phyloP scores from a whole-genome alignment of 2,329 filamentous ascomycete genomes.

The Chaetomium sp. region DNA sequence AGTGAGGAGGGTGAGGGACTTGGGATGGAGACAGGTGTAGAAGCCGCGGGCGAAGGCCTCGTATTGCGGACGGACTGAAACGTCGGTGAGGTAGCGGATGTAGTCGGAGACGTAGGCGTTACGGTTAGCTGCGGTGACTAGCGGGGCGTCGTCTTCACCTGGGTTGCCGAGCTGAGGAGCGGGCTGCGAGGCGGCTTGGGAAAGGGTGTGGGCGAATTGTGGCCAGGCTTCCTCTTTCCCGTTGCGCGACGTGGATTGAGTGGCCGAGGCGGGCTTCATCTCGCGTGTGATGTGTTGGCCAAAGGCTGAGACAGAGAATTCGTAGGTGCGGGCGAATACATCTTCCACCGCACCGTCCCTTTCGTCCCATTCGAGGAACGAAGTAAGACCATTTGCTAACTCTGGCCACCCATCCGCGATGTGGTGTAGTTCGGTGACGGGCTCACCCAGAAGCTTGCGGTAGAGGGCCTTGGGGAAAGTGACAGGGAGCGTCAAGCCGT shows the following conservation, averaged over 20 bases:
- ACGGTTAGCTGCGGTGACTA: conserved; percentile 79
- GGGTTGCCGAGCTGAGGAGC: conserved; percentile 33
- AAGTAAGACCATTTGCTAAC: conserved; percentile 65
- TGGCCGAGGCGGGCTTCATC: conserved; percentile 37
- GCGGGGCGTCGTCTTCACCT: conserved; percentile 46
- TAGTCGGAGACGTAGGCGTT: conserved; percentile 77
- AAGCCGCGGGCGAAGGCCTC: conserved; percentile 79
- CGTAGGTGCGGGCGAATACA: conserved; percentile 76
- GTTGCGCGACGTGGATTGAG: not conserved
- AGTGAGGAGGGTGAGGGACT: conserved; percentile 65
- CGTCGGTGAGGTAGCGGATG: conserved; percentile 71
- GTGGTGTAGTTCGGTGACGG: conserved; percentile 64
- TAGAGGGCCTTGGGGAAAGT: conserved; percentile 86
- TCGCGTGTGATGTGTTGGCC: conserved; percentile 50
- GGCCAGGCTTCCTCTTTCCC: conserved; percentile 19
- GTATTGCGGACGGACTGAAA: conserved; percentile 71
- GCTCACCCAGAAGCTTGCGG: conserved; percentile 64
- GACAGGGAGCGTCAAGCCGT: conserved; percentile 83
- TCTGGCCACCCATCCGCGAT: conserved; percentile 86
- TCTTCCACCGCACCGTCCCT: conserved; percentile 71
- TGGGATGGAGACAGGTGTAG: conserved; percentile 62
- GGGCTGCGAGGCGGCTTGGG: conserved; percentile 13
- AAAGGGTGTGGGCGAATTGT: conserved; percentile 18
- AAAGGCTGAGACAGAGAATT: conserved; percentile 64
- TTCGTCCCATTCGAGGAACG: conserved; percentile 69